phyloP scores from a whole-genome alignment of 139 green algal species.

The Parachlorella kessleri region DNA sequence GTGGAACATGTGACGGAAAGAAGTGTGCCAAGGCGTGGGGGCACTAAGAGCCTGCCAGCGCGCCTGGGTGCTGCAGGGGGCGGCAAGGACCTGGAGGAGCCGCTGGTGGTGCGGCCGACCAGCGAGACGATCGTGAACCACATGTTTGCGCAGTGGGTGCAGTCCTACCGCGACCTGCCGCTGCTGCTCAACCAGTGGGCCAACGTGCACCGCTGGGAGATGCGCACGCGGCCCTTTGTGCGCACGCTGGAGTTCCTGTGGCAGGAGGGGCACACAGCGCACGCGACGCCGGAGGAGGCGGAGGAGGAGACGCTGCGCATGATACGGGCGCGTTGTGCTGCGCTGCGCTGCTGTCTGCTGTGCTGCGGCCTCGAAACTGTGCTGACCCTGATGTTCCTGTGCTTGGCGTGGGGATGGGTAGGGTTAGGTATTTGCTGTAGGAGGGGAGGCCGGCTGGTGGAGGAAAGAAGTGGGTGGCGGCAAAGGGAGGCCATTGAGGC shows the following conservation, averaged over 20 bases:
- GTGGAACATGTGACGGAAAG: no score
- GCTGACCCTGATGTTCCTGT: no score
- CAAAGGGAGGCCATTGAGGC: no score
- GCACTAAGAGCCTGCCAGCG: neutral
- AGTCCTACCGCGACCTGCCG: slow-evolving; percentile 95
- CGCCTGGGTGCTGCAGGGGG: slow-evolving; percentile 56
- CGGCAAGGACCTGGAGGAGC: slow-evolving; percentile 97
- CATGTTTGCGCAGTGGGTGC: slow-evolving; percentile 94
- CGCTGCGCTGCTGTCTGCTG: no score
- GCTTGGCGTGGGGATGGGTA: no score
- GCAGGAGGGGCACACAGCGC: slow-evolving; percentile 99
- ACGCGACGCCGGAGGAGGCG: slow-evolving; percentile 94
- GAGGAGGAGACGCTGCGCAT: slow-evolving; percentile 82
- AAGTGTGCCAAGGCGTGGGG: no score
- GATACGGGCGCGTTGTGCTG: slow-evolving; percentile 70
- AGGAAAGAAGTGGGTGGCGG: no score
- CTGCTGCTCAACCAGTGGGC: slow-evolving; percentile 98
- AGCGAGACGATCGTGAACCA: slow-evolving; percentile 99
- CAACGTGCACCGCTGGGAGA: slow-evolving; percentile 99
- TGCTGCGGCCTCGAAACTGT: no score
- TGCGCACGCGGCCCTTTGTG: slow-evolving; percentile 98
- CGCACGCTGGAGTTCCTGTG: slow-evolving; percentile 99
- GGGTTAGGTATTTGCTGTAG: no score
- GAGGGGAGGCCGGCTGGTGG: no score
- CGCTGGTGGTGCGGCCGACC: slow-evolving; percentile 96